Base-by-base conservation (phyloP, 805 yeast species). In the Sugiyamaella chiloensis region DNA sequence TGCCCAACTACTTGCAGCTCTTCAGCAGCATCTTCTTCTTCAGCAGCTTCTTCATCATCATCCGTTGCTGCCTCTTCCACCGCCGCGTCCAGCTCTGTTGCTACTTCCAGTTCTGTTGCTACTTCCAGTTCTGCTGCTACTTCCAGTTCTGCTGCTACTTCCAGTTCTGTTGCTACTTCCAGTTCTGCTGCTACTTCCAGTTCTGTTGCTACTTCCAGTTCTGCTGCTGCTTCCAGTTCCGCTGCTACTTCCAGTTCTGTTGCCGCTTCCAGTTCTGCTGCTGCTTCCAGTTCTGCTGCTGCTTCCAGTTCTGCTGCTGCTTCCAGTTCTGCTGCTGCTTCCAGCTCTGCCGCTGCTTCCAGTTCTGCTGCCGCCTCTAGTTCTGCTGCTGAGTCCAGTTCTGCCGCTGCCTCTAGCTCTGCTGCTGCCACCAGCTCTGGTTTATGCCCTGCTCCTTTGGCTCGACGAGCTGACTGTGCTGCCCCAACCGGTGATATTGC, bases 1-100 rank as follows among this genome's bases (percentile, higher is more conserved):
- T 24, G 20, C 27, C 21, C 53, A 30, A 40, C 52, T 40, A 34
- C 50, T 29, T 45, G 17, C 14, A 11, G 17, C 7, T 11, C 17
- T 31, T 31, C 36, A 11, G 36, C 36, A 7, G 36, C 14, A 11
- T 11, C 36, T 31, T 31, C 36, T 11, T 11, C 17, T 16, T 11
- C 36, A 11, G 36, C 36, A 11, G 36, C 36, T 31, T 31, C 36
- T 31, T 32, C 20, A 32, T 8, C 9, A 7, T n/a, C 19, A 11
- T 11, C 36, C 14, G 36, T 17, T 31, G 14, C 36, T n/a, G 8
- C 36, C 6, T 11, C 17, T n/a, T 11, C 19, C 14, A 17, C 36
- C 19, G 36, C 14, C 14, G 8, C 36, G 8, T 26, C 29, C 7
- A 26, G 29, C 29, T n/a, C 19, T 16, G 36, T 16, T 31, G 36